These are phyloP conservation scores for Yamadazyma phyllophila DNA, from an alignment of 805 yeast species.

Conservation along the genomic window DNA sequence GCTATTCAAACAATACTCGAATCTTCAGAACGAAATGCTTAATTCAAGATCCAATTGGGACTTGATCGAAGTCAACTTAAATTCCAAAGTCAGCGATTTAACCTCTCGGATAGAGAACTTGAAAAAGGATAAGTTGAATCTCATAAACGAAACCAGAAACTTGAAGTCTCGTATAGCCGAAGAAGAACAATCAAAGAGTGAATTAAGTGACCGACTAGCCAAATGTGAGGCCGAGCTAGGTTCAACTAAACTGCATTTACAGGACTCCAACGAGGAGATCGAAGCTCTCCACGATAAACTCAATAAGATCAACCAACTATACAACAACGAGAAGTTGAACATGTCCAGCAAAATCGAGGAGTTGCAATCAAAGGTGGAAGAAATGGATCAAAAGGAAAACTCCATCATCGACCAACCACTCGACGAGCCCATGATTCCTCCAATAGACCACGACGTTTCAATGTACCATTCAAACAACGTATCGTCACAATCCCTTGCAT, in stretches of 20 bases:
- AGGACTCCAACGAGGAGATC: not conserved
- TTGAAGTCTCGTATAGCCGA: constrained; percentile 5
- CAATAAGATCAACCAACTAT: constrained; percentile 31
- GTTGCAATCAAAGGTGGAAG: constrained; percentile 8
- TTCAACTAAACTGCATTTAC: constrained; percentile 1
- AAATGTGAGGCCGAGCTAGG: not conserved
- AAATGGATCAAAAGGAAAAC: not conserved
- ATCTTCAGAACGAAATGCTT: constrained; percentile 67
- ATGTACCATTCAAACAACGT: constrained; percentile 3
- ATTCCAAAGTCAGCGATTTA: constrained; percentile 38
- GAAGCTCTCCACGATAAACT: constrained; percentile 19
- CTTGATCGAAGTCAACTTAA: constrained; percentile 59
- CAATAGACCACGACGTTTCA: not conserved
- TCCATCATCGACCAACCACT: not conserved
- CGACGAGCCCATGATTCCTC: constrained; percentile 1
- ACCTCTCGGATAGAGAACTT: constrained; percentile 25
- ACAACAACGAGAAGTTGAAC: constrained; percentile 27
- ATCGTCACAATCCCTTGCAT: constrained; percentile 5
- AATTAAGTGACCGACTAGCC: not conserved
- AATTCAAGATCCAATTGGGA: constrained; percentile 83
- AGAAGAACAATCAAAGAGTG: not conserved
- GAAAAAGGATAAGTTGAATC: constrained; percentile 27
- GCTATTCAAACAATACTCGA: constrained; percentile 47
- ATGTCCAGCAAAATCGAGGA: constrained; percentile 23
- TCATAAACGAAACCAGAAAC: constrained; percentile 29